phyloP scores from a whole-genome alignment of 768 basidiomycete genomes.

The Mycena amicta region DNA sequence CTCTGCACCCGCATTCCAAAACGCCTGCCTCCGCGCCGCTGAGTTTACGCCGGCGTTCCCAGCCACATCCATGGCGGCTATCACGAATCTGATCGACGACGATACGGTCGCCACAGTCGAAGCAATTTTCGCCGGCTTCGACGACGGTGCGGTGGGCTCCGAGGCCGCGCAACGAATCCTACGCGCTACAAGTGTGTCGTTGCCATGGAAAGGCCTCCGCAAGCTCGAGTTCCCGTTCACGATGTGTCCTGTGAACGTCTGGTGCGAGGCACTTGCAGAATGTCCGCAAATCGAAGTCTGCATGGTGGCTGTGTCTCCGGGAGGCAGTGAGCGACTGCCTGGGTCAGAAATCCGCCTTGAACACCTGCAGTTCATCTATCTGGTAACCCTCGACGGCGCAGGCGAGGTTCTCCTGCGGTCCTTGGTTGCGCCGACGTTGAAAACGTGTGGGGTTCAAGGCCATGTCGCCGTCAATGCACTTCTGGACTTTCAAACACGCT shows the following conservation, averaged over 20 bases:
- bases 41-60: background rate
- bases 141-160: background rate
- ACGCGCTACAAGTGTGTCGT: background rate
- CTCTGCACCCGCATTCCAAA: background rate
- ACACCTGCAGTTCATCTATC: background rate
- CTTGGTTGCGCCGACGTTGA: background rate
- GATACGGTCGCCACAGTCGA: background rate
- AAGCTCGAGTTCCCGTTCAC: background rate
- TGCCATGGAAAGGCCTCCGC: background rate
- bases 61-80: background rate
- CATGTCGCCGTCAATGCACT: background rate
- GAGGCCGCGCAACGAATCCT: background rate
- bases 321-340: background rate
- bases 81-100: background rate
- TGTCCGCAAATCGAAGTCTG: background rate
- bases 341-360: background rate
- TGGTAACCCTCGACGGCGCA: background rate
- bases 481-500: background rate
- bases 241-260: background rate
- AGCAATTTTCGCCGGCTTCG: background rate
- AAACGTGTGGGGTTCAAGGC: background rate
- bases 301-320: background rate
- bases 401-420: background rate
- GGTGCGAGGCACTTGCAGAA: background rate
- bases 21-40: background rate